Conservation (phyloP, 2,329 filamentous ascomycete species). For the Cladosporium sp. region DNA sequence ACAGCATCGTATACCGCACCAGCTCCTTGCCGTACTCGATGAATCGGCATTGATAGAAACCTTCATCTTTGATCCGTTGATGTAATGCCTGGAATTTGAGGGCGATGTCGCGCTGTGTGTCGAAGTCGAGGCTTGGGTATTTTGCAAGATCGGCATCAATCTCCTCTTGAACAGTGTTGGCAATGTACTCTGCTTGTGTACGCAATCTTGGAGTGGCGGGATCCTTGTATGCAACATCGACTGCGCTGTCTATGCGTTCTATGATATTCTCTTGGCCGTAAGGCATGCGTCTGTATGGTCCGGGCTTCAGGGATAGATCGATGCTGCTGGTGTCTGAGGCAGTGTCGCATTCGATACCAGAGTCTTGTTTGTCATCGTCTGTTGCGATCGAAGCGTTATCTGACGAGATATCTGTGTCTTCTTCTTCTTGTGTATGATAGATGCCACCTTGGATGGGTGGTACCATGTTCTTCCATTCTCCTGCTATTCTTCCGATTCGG, state of each 20-base stretch:
- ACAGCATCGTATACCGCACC: slow-evolving; percentile 51
- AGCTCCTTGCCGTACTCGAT: slow-evolving; percentile 57
- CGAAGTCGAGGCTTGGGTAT: slow-evolving; percentile 52
- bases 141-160: slow-evolving; percentile 33
- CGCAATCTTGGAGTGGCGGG: not conserved
- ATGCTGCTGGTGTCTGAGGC: slow-evolving; percentile 8
- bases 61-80: slow-evolving; percentile 50
- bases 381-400: not conserved
- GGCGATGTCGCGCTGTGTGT: slow-evolving; percentile 53
- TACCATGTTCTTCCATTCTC: slow-evolving; percentile 55
- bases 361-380: slow-evolving; percentile 13
- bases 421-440: slow-evolving; percentile 32
- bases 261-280: not conserved
- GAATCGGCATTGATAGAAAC: slow-evolving; percentile 58
- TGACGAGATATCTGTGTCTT: not conserved
- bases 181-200: slow-evolving; percentile 30
- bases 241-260: slow-evolving; percentile 3
- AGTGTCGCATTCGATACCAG: slow-evolving; percentile 10
- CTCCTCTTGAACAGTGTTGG: slow-evolving; percentile 34
- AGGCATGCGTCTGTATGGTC: not conserved
- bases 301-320: not conserved
- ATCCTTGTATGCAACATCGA: not conserved
- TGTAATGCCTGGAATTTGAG: slow-evolving; percentile 55
- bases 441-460: slow-evolving; percentile 52
- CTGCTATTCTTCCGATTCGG: slow-evolving; percentile 54